A percentile compares a stretch with the other conserved stretches of the same genome.
These are phyloP conservation scores for Fusarium sp. DNA, from an alignment of 2,329 filamentous ascomycete genomes.

Conservation along the genomic window DNA sequence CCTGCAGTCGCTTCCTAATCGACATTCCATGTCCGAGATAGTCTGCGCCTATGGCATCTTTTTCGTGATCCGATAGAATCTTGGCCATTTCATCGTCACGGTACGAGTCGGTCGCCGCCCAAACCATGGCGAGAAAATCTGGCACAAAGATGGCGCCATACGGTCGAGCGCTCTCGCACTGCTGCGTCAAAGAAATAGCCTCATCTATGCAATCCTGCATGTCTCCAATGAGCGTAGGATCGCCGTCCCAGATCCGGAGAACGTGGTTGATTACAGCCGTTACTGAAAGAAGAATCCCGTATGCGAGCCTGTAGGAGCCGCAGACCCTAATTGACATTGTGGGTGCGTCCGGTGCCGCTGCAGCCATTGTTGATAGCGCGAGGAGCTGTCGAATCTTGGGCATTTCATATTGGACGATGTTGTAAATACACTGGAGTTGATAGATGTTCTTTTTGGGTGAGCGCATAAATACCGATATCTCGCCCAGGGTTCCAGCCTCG, in stretches of 20 bases:
- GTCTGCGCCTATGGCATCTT: constrained; percentile 22
- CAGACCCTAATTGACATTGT: background rate
- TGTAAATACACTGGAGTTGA: constrained; percentile 26
- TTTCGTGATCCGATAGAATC: constrained; percentile 31
- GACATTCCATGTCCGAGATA: constrained; percentile 29
- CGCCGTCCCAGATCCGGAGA: constrained; percentile 18
- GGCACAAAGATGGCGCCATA: constrained; percentile 32
- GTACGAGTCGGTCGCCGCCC: constrained; percentile 22
- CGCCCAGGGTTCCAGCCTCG: constrained; percentile 23
- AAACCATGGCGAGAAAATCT: constrained; percentile 29
- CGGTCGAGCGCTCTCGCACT: constrained; percentile 24
- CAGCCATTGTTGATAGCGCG: constrained; percentile 2
- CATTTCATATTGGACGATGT: constrained; percentile 21
- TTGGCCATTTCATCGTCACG: constrained; percentile 14
- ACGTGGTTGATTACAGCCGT: constrained; percentile 23
- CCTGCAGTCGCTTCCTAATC: constrained; percentile 14
- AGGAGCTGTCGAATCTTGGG: constrained; percentile 16
- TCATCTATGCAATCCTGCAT: constrained; percentile 22
- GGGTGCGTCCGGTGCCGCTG: constrained; percentile 2
- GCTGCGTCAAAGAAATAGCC: constrained; percentile 15
- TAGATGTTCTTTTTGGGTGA: constrained; percentile 17
- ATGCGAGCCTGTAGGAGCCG: constrained; percentile 21
- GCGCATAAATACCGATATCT: constrained; percentile 18
- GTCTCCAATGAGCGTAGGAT: background rate
- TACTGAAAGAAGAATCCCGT: constrained; percentile 19